These are phyloP conservation scores for Hypoxylon crocopeplum DNA, from an alignment of 495 filamentous ascomycete species.

Conservation along the genomic window DNA sequence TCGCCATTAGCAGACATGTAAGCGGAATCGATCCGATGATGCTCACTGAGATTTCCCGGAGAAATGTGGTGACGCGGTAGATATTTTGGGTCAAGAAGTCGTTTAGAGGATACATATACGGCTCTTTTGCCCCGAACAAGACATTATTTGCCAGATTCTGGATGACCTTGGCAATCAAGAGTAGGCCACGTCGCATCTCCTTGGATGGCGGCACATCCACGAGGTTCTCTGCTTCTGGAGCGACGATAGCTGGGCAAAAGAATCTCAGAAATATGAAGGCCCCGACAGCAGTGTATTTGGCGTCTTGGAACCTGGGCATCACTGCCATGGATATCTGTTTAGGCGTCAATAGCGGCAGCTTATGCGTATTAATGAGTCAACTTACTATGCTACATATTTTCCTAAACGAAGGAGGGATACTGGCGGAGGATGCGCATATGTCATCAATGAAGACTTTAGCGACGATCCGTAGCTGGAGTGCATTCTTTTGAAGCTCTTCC, in stretches of 20 bases:
- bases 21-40: background rate
- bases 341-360: background rate
- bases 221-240: conserved; percentile 70
- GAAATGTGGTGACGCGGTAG: conserved; percentile 66
- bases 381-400: conserved; percentile 68
- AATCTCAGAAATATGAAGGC: conserved; percentile 74
- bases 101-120: conserved; percentile 72
- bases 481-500: conserved; percentile 67
- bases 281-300: conserved; percentile 74
- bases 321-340: conserved; percentile 62
- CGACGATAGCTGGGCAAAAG: conserved; percentile 73
- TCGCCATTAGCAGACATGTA: conserved; percentile 4
- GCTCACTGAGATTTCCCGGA: conserved; percentile 66
- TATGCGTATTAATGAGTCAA: background rate
- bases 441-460: conserved; percentile 71
- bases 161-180: conserved; percentile 71
- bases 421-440: conserved; percentile 64
- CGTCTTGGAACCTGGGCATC: conserved; percentile 64
- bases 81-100: conserved; percentile 70
- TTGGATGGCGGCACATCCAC: conserved; percentile 63
- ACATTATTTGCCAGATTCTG: conserved; percentile 75
- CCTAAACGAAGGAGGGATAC: conserved; percentile 67
- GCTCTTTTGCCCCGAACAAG: conserved; percentile 72
- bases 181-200: conserved; percentile 68
- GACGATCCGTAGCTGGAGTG: conserved; percentile 63